Percentiles rank a stretch among this genome's conserved stretches.
Conservation (phyloP, 2,329 filamentous ascomycete species). For the Emmonsiellopsis sp. region DNA sequence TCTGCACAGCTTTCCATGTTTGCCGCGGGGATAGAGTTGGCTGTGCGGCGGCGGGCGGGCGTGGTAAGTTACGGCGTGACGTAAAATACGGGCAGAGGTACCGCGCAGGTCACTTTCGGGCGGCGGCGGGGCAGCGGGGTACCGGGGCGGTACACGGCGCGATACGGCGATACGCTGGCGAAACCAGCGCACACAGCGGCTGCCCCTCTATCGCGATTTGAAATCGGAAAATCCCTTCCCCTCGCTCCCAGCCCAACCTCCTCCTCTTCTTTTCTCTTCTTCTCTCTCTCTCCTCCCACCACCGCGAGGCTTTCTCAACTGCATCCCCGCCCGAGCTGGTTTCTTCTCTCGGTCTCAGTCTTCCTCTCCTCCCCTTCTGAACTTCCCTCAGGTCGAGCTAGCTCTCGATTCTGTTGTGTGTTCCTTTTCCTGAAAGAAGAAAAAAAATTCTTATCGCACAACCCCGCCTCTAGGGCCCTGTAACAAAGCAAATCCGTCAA, state of each 20-base stretch:
- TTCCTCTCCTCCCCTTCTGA: constrained; percentile 19
- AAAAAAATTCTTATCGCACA: constrained; percentile 15
- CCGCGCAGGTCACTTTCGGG: neutral
- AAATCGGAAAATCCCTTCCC: constrained; percentile 22
- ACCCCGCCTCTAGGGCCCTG: constrained; percentile 32
- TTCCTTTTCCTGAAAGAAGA: constrained; percentile 20
- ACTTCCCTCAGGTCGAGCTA: constrained; percentile 33
- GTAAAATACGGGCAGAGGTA: neutral
- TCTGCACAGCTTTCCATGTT: too few species aligned
- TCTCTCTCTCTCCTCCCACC: constrained; percentile 12
- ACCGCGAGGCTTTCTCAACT: constrained; percentile 3
- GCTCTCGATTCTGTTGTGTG: constrained; percentile 34
- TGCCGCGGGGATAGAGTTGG: neutral
- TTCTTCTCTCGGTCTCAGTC: constrained; percentile 1
- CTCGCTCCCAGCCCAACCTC: constrained; percentile 12
- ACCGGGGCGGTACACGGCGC: neutral
- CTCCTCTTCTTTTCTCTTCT: constrained; percentile 17
- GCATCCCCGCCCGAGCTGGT: constrained; percentile 6
- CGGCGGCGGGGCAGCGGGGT: neutral
- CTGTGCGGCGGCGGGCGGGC: too few species aligned
- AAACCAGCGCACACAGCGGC: constrained; percentile 11
- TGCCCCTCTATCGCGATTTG: constrained; percentile 15
- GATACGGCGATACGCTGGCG: neutral
- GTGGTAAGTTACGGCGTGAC: neutral
- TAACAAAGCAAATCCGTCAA: constrained; percentile 59